Evolutionary conservation across 2,329 filamentous ascomycete species (phyloP), one percentile per base, ranked within the genome.

Genomic region (Cladosporium oxysporum): DNA sequence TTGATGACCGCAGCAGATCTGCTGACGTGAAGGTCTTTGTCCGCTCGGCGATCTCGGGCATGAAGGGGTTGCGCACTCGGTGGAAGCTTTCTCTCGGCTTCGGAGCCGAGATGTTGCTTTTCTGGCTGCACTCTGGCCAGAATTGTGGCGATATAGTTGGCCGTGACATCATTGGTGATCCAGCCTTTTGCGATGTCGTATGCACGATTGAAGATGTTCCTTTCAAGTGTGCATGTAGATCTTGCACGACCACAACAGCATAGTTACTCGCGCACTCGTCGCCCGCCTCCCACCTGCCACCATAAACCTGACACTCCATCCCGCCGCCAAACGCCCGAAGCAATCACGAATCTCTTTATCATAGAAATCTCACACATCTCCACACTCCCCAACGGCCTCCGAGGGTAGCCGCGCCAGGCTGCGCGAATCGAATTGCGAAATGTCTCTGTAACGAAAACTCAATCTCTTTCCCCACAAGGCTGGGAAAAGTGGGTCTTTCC

Each of bases 401-500:
- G 57, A 59, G 37, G 57, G 57, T 59, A 59, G 57, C 57, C 57
- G 57, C 57, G 50, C 50, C 11, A 26, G 26, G 50, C 11, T 28
- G 31, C 35, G 11, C 33, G 7, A 18, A 55, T 18, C 23, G 28
- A 31, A 28, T 57, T 44, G 37, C 37, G 18, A 44, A n/a, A 44
- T 31, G 26, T 11, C 29, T 47, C 33, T 59, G 57, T 59, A 41
- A 59, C 33, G 37, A 47, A 59, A 59, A 59, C 57, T 47, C 57
- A 59, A 59, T 44, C 21, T 33, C 21, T 33, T 58, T 44, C 57
- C 57, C 57, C 57, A 59, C 57, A 59, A 18, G 57, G 57, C 57
- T 59, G 57, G 35, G 26, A 28, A 47, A 47, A 21, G 57, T 59
- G 57, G 57, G 35, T 37, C 31, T 26, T 2, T 2, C 0, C 57